Base-by-base conservation (phyloP, 495 filamentous ascomycete species). In the Cryomyces antarcticus region DNA sequence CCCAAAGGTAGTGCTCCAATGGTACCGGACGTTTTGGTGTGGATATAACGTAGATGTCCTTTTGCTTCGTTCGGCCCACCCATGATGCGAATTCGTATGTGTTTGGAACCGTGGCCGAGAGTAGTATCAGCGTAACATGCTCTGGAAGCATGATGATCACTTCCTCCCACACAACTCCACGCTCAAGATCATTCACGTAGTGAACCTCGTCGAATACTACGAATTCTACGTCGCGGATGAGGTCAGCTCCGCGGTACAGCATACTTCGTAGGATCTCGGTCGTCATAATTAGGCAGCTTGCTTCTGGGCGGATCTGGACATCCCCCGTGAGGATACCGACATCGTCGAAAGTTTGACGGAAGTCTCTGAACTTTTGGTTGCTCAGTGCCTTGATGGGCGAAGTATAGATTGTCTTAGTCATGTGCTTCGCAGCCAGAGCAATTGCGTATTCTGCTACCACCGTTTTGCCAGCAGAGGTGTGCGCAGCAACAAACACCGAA, bases 131-230 rank as follows among this genome's bases (percentile, higher is more conserved):
- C 3, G 92, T 89, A 38, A 96, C 84, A 63, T 96, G 89, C 52
- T 87, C 86, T 4, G 89, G 89, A 39, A 96, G 73, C 92, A 97
- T 96, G 54, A 97, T 97, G 54, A 97, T 97, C 47, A 97, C 89
- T 58, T 97, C 89, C 61, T 97, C 89, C 89, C 89, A 97, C 6
- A 97, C 89, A 0, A 97, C 89, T 48, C 89, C 89, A 57, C 89
- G 73, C 64, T 97, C 89, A n/a, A 76, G 69, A 53, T 97, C 89
- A 52, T 97, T 97, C 38, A 97, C 89, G 58, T 97, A 97, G 60
- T 97, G 89, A 4, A 97, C 89, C 57, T 97, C 89, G 53, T 97
- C 89, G 51, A 97, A 97, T 43, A 97, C 94, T 49, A 97, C 92
- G 58, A 93, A 97, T 50, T 97, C 89, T 30, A 97, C 92, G 58